These are phyloP conservation scores for Mycena capillaripes DNA, from an alignment of 768 basidiomycete species.

Conservation along the genomic window DNA sequence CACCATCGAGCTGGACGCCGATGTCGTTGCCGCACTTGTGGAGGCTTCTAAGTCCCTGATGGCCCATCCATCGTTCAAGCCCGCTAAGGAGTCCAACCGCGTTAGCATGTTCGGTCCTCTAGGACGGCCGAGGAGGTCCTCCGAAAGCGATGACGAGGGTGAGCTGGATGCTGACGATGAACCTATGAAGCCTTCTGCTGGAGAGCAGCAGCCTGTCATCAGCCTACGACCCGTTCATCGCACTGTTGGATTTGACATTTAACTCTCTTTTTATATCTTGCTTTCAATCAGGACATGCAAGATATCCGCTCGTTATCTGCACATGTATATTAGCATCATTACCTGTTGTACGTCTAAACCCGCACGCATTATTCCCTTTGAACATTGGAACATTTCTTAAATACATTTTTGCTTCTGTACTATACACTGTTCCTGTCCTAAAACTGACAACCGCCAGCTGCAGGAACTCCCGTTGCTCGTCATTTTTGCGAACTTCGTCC, in stretches of 20 bases:
- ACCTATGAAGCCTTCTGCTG: conserved; percentile 49
- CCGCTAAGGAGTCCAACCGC: conserved; percentile 61
- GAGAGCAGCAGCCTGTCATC: conserved; percentile 67
- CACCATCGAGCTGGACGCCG: conserved; percentile 80
- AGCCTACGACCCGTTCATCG: conserved; percentile 70
- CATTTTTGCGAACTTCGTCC: not conserved
- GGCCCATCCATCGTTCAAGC: conserved; percentile 59
- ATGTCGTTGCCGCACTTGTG: conserved; percentile 67
- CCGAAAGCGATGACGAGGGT: conserved; percentile 74
- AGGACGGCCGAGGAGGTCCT: conserved; percentile 62
- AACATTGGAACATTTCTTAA: not conserved
- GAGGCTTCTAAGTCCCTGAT: conserved; percentile 66
- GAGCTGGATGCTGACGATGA: conserved; percentile 60
- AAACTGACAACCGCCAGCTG: no score
- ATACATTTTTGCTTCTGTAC: not conserved
- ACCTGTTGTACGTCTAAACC: not conserved
- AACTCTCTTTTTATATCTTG: conserved; percentile 6
- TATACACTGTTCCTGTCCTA: no score
- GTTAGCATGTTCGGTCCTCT: conserved; percentile 74
- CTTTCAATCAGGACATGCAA: conserved; percentile 6
- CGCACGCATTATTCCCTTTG: not conserved
- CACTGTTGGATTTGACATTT: conserved; percentile 69
- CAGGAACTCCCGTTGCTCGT: no score
- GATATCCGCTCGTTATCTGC: not conserved
- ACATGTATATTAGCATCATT: conserved; percentile 19